phyloP scores from a whole-genome alignment of 2,329 filamentous ascomycete species.

The Juglanconis sp. region DNA sequence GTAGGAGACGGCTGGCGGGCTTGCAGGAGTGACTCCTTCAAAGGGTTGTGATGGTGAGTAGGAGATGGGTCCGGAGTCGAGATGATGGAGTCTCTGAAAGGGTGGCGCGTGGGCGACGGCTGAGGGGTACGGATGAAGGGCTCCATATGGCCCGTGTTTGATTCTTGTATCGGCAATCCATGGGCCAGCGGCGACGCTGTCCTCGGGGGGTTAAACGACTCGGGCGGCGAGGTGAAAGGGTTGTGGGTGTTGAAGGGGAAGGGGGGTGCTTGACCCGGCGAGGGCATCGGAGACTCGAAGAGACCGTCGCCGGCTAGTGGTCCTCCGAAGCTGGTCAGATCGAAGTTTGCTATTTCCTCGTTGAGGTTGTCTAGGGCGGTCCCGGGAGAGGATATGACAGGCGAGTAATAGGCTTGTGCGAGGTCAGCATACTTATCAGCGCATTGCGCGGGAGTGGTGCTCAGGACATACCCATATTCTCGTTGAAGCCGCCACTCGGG shows the following conservation, averaged over 20 bases:
- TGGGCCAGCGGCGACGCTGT: conserved; percentile 14
- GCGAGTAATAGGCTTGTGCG: conserved; percentile 15
- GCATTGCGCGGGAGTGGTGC: neutral
- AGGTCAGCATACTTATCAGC: neutral
- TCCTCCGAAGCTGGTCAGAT: conserved; percentile 15
- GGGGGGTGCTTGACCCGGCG: conserved; percentile 8
- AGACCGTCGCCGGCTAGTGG: conserved; percentile 12
- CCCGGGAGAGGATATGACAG: conserved; percentile 14
- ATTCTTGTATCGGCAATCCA: conserved; percentile 4
- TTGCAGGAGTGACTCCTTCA: conserved; percentile 15
- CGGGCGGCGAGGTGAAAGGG: conserved; percentile 15
- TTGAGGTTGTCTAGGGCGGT: conserved; percentile 17
- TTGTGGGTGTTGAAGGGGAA: conserved; percentile 17
- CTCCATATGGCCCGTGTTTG: neutral
- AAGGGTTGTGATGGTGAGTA: conserved; percentile 14
- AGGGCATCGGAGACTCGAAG: conserved; percentile 17
- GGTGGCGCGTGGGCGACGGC: conserved; percentile 9
- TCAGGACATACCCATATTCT: conserved; percentile 17
- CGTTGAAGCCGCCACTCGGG: conserved; percentile 7
- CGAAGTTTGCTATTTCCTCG: conserved; percentile 19
- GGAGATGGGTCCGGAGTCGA: conserved; percentile 15
- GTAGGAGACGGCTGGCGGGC: conserved; percentile 15
- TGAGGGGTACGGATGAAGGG: conserved; percentile 14
- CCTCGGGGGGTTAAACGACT: conserved; percentile 13
- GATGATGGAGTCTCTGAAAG: conserved; percentile 14